phyloP scores from a whole-genome alignment of 202 grass and related monocot genomes.

The Hordeum pubiflorum region DNA sequence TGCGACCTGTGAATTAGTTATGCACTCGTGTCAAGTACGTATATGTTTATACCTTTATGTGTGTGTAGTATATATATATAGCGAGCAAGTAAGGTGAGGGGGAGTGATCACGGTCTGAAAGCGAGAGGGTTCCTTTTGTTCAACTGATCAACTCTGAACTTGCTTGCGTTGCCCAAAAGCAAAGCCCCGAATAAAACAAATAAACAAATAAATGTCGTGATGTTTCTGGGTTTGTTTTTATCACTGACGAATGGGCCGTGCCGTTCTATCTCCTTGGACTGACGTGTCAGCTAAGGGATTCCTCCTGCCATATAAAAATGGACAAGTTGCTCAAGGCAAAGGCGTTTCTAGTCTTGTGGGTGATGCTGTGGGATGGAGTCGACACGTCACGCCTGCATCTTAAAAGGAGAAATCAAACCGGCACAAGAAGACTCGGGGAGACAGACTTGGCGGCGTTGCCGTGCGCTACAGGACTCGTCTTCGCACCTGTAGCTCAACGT shows the following conservation, averaged over 20 bases:
- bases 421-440: neutral
- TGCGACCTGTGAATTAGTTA: neutral
- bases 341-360: neutral
- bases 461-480: neutral
- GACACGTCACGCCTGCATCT: neutral
- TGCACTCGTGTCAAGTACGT: neutral
- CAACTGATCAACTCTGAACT: neutral
- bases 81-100: neutral
- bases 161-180: conserved; percentile 7
- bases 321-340: neutral
- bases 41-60: neutral
- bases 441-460: neutral
- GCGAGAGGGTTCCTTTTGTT: neutral
- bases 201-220: neutral
- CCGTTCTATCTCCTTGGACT: neutral
- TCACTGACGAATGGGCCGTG: neutral
- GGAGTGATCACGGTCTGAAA: conserved; percentile 17
- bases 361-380: neutral
- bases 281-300: conserved; percentile 6
- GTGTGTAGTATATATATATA: neutral
- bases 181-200: neutral
- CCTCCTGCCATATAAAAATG: neutral
- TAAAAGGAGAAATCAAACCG: neutral
- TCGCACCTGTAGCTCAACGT: neutral
- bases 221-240: neutral